A percentile compares a stretch with the other conserved stretches of the same genome.
Conservation (phyloP, 768 basidiomycete genomes). For the Pholiota molesta region DNA sequence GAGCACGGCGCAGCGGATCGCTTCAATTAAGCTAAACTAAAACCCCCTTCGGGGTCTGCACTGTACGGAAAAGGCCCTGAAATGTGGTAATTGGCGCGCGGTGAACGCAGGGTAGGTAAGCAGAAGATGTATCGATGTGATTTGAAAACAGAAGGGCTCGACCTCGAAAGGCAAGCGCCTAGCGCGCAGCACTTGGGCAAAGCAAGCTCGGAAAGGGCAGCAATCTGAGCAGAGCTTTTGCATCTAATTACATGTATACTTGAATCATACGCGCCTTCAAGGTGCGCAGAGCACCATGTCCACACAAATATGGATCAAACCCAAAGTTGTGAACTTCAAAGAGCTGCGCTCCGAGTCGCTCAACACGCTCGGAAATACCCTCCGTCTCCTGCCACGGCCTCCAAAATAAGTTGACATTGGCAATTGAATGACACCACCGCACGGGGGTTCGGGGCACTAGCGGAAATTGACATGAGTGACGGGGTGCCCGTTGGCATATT, state of each 20-base stretch:
- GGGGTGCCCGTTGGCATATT: constrained; percentile 1
- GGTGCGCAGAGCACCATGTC: no score
- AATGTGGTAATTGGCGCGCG: background rate
- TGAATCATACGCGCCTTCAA: no score
- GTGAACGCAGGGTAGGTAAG: constrained; percentile 1
- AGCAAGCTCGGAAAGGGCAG: background rate
- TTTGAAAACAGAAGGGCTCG: background rate
- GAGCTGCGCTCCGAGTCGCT: no score
- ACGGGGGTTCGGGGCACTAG: background rate
- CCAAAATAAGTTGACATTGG: no score
- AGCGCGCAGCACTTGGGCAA: background rate
- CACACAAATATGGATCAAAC: no score
- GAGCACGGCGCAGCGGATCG: constrained; percentile 22
- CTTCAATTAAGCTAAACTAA: constrained; percentile 29
- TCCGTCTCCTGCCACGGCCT: no score
- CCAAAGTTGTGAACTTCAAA: no score
- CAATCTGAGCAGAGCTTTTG: background rate
- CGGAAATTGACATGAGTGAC: background rate
- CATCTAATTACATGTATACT: no score
- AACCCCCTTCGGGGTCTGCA: background rate
- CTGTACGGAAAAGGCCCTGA: constrained; percentile 5
- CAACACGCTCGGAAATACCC: no score
- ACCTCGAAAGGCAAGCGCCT: background rate
- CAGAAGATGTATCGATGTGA: background rate
- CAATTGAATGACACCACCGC: background rate